Percentiles rank a stretch among this genome's conserved stretches.
Conservation (phyloP, 148 eudicot genomes). For the Vaccinium corymbosum region DNA sequence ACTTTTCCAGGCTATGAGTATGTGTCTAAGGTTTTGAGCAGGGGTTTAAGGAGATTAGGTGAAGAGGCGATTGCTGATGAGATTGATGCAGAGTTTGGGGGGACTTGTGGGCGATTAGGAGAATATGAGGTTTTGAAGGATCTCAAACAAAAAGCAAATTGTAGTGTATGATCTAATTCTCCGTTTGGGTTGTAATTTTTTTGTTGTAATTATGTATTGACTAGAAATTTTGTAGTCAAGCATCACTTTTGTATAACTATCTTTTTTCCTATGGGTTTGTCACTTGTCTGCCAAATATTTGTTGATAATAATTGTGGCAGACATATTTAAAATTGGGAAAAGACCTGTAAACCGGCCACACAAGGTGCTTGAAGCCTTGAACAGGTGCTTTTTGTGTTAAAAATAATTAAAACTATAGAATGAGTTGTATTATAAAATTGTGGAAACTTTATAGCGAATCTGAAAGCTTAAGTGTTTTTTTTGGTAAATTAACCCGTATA, state of each 20-base stretch:
- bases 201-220: background rate
- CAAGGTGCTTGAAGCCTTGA: too few relatives aligned
- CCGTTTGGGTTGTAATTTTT: background rate
- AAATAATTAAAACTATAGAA: too few relatives aligned
- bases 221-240: background rate
- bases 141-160: background rate
- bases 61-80: constrained; percentile 52
- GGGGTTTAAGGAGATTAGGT: constrained; percentile 66
- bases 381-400: too few relatives aligned
- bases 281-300: background rate
- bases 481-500: too few relatives aligned
- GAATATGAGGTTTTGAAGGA: constrained; percentile 15
- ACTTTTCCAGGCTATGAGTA: constrained; percentile 62
- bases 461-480: too few relatives aligned
- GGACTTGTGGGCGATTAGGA: constrained; percentile 41
- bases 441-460: too few relatives aligned
- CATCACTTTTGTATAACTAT: background rate
- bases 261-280: background rate
- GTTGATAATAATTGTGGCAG: background rate
- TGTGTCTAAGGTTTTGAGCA: constrained; percentile 67
- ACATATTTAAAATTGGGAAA: too few relatives aligned
- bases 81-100: constrained; percentile 46
- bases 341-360: too few relatives aligned
- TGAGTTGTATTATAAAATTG: too few relatives aligned
- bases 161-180: background rate